Conservation (phyloP, 106 monocot genomes). For the Hemerocallis citrina region DNA sequence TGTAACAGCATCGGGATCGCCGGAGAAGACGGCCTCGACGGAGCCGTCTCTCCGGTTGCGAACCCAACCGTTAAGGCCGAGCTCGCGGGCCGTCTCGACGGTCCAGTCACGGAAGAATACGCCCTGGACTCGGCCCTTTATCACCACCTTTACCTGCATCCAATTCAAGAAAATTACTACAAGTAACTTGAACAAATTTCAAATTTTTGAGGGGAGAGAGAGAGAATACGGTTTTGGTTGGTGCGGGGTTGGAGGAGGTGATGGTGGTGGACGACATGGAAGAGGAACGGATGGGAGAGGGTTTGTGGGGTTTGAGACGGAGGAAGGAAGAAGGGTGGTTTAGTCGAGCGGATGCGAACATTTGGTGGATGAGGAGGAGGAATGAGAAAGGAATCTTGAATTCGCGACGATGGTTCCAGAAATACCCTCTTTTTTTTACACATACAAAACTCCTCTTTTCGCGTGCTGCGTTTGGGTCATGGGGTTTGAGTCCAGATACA, state of each 20-base stretch:
- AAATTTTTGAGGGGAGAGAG: neutral
- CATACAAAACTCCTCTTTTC: too few relatives aligned
- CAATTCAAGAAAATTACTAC: neutral
- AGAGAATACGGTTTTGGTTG: constrained; percentile 7
- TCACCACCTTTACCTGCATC: constrained; percentile 48
- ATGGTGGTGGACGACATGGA: constrained; percentile 3
- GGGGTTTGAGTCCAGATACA: too few relatives aligned
- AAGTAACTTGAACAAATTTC: neutral
- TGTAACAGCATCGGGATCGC: constrained; percentile 34
- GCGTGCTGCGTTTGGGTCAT: too few relatives aligned
- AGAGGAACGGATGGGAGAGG: neutral
- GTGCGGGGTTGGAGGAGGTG: neutral
- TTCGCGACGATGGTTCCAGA: too few relatives aligned
- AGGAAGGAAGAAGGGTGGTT: too few relatives aligned
- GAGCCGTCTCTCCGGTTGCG: constrained; percentile 80
- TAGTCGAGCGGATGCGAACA: too few relatives aligned
- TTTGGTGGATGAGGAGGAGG: too few relatives aligned
- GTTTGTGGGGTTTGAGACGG: too few relatives aligned
- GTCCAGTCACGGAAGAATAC: constrained; percentile 87
- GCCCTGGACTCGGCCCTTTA: constrained; percentile 81
- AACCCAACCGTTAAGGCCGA: constrained; percentile 81
- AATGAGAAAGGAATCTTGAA: too few relatives aligned
- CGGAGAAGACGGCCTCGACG: constrained; percentile 88
- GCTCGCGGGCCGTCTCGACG: constrained; percentile 52
- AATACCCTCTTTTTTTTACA: too few relatives aligned